A percentile compares a stretch with the other conserved stretches of the same genome.
These are phyloP conservation scores for Schoenoplectus triqueter DNA, from an alignment of 202 grass and related monocot species.

Conservation along the genomic window DNA sequence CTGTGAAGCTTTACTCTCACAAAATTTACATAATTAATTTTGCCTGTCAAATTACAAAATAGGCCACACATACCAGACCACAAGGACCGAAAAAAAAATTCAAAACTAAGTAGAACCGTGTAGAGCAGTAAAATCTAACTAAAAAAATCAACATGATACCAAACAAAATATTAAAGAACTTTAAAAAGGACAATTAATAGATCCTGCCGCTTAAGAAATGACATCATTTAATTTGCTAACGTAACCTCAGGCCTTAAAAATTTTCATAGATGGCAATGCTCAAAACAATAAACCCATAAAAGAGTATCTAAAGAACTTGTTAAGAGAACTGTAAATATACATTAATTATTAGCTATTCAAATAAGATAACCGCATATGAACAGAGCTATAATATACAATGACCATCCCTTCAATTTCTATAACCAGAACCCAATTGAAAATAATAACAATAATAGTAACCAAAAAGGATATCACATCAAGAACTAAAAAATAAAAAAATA, in stretches of 20 bases:
- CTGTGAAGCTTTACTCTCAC: not conserved
- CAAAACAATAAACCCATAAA: not conserved
- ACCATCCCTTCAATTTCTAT: constrained; percentile 60
- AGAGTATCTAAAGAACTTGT: constrained; percentile 26
- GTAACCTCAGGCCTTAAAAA: too few species aligned
- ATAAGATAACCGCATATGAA: constrained; percentile 48
- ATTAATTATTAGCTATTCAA: constrained; percentile 65
- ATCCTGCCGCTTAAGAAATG: too few species aligned
- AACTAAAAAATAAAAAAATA: constrained; percentile 22
- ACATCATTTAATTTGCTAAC: too few species aligned
- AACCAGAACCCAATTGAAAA: constrained; percentile 48
- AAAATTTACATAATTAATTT: not conserved
- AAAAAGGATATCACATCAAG: constrained; percentile 42
- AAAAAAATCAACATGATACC: too few species aligned
- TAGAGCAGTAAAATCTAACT: too few species aligned
- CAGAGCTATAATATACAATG: constrained; percentile 70
- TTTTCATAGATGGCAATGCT: too few species aligned
- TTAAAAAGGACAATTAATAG: not conserved
- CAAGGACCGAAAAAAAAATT: too few species aligned
- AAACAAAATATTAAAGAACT: not conserved
- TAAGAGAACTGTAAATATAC: constrained; percentile 75
- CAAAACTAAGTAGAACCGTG: too few species aligned
- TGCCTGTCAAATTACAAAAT: not conserved
- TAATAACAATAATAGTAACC: constrained; percentile 30
- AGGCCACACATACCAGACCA: not conserved